Evolutionary conservation across 1,284 basidiomycete species (phyloP), one percentile per base, ranked within the genome.

Genomic region (Boletus mariae): DNA sequence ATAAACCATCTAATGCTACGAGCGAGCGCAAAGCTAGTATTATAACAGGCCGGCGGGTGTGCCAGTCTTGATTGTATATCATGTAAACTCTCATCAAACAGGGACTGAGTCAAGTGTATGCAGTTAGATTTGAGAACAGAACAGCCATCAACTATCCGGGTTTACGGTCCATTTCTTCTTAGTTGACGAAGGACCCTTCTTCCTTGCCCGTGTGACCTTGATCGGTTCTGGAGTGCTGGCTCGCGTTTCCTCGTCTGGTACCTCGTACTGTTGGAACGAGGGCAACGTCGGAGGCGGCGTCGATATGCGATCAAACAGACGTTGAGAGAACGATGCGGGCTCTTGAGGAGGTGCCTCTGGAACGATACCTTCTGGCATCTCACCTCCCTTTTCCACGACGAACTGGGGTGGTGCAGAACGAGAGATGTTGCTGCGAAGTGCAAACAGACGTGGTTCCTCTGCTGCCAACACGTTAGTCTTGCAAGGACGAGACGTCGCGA

Each of bases 321-420:
- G 63, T 49, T 52, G 63, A 40, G 52, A 42, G 40, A 52, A 56
- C 4, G 73, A 67, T 13, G 61, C 64, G 6, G 64, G 61, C 25
- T 53, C 56, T 47, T 55, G 63, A 25, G 59, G 56, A 44, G 55
- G 46, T 29, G 54, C 56, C 23, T 70, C 60, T 2, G 65, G 32
- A 6, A 69, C 59, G n/a, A 75, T 77, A 31, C 82, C 80, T 41
- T 80, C 79, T 2, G 92, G 94, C 87, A 94, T 90, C 70, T 94
- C 92, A 2, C 93, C 93, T 0, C 84, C 80, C 60, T 80, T 81
- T 59, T 94, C 91, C 58, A 95, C 81, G 23, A 81, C 72, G 56
- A 82, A 89, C 28, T 63, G 44, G 62, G 62, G 38, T 69, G 64
- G 54, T 51, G 67, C 46, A 57, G 69, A 58, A 61, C 69, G 55